Evolutionary conservation across 2,329 filamentous ascomycete genomes (phyloP).

Genomic region (Sarocladiaceae sp.): DNA sequence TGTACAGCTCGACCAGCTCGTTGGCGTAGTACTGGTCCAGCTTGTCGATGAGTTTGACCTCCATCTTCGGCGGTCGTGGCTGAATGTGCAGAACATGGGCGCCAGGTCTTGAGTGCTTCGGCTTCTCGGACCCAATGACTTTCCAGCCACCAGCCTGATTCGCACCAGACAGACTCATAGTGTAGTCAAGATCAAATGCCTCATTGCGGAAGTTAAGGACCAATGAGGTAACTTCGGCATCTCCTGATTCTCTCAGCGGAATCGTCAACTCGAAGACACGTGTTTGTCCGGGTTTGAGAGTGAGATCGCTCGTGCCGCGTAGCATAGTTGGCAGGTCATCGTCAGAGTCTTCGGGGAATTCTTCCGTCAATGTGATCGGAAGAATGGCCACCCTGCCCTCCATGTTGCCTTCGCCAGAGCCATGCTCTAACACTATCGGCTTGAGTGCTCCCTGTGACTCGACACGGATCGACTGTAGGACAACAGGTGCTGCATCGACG

Average conservation of each 20-base stretch:
- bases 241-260: slow-evolving; percentile 76
- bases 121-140: slow-evolving; percentile 35
- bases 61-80: slow-evolving; percentile 89
- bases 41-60: slow-evolving; percentile 61
- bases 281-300: slow-evolving; percentile 61
- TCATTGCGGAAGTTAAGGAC: slow-evolving; percentile 60
- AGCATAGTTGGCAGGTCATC: slow-evolving; percentile 34
- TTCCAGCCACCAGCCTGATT: slow-evolving; percentile 47
- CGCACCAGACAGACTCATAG: slow-evolving; percentile 46
- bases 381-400: slow-evolving; percentile 16
- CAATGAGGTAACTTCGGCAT: slow-evolving; percentile 62
- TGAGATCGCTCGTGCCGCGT: slow-evolving; percentile 58
- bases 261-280: slow-evolving; percentile 69
- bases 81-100: slow-evolving; percentile 64
- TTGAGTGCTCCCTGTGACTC: slow-evolving; percentile 56
- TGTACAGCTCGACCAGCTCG: slow-evolving; percentile 64
- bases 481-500: slow-evolving; percentile 44
- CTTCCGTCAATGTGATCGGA: slow-evolving; percentile 26
- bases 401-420: slow-evolving; percentile 14
- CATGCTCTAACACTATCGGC: slow-evolving; percentile 47
- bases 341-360: slow-evolving; percentile 21
- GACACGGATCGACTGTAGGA: slow-evolving; percentile 47
- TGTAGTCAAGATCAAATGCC: slow-evolving; percentile 64
- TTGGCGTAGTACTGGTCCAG: slow-evolving; percentile 78
- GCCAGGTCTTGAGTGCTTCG: slow-evolving; percentile 43